These are phyloP conservation scores for Penicillium oxalicum DNA, from an alignment of 2,329 filamentous ascomycete genomes.

Conservation along the genomic window DNA sequence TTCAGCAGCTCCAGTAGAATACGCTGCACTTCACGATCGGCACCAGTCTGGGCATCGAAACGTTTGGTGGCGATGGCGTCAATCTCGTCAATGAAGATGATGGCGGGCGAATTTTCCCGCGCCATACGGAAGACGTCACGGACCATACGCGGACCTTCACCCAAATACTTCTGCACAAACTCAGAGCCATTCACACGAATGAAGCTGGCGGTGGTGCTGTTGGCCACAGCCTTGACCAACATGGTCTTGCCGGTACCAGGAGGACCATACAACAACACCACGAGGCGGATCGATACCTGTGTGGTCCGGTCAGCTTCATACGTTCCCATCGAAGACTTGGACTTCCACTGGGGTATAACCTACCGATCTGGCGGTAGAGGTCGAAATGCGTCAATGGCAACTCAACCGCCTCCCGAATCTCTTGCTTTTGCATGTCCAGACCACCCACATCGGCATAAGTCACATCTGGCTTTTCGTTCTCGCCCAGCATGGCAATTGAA, in stretches of 20 bases:
- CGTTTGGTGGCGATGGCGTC: slow-evolving; percentile 98
- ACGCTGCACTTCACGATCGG: slow-evolving; percentile 96
- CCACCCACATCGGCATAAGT: slow-evolving; percentile 97
- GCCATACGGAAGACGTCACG: slow-evolving; percentile 99
- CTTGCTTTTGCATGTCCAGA: slow-evolving; percentile 99
- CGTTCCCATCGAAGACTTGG: no score
- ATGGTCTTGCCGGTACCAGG: slow-evolving; percentile 96
- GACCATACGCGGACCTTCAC: slow-evolving; percentile 97
- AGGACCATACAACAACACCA: slow-evolving; percentile 85
- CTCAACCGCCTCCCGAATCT: slow-evolving; percentile 96
- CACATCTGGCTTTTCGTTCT: slow-evolving; percentile 95
- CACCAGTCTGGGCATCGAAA: slow-evolving; percentile 97
- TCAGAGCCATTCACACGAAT: slow-evolving; percentile 97
- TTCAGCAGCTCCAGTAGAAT: slow-evolving; percentile 95
- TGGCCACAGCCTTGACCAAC: slow-evolving; percentile 96
- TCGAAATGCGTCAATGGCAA: slow-evolving; percentile 95
- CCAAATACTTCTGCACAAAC: slow-evolving; percentile 97
- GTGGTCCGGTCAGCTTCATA: slow-evolving; percentile 16
- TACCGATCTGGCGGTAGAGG: slow-evolving; percentile 95
- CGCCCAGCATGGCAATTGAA: slow-evolving; percentile 95
- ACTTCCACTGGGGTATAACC: slow-evolving; percentile 5
- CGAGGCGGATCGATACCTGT: slow-evolving; percentile 83
- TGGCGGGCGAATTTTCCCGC: slow-evolving; percentile 92
- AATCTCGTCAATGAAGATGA: slow-evolving; percentile 99
- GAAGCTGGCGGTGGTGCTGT: slow-evolving; percentile 96